Evolutionary conservation across 2,329 filamentous ascomycete species (phyloP), one percentile per base, ranked within the genome.

Genomic region (Ophiocordyceps unilateralis): DNA sequence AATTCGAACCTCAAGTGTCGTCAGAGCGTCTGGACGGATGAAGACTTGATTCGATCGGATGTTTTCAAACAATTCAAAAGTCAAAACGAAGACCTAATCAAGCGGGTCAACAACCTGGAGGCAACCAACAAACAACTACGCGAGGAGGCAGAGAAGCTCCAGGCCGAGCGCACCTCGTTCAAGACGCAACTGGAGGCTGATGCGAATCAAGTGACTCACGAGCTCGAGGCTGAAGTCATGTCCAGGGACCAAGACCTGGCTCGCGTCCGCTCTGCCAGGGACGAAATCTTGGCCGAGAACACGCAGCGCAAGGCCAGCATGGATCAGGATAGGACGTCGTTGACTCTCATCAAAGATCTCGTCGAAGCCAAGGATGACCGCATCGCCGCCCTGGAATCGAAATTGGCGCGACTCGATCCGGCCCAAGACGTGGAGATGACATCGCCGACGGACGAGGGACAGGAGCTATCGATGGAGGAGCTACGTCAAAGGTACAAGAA

Each of bases 31-130:
- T 67, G 88, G 39, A 82, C 83, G 0, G 91, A 98, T 53, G 91
- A 98, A 48, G 91, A 98, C 53, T 96, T 93, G 56, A 80, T 87
- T 36, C 79, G 86, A 45, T 94, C 87, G 5, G 87, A 95, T 53
- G 72, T 94, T 3, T 98, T 94, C 71, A 96, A 94, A 62, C 78
- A 83, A 48, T 74, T 95, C 55, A 93, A 88, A 62, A 74, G 74
- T 21, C 86, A 95, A 53, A 84, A 93, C 53, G 91, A 96, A 55
- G 89, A 96, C 52, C 75, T 93, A 9, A 86, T 95, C 51, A 89
- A 85, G 59, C 80, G 86, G 32, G 79, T 94, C 54, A 98, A 98
- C 58, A 80, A 89, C 52, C 64, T 96, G 14, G 89, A 96, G 60
- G 86, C 86, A 4, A 83, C 80, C 12, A 95, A 95, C 58, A 79